Conservation (phyloP, 2,329 filamentous ascomycete genomes). For the Ophioceras dolichostomum region DNA sequence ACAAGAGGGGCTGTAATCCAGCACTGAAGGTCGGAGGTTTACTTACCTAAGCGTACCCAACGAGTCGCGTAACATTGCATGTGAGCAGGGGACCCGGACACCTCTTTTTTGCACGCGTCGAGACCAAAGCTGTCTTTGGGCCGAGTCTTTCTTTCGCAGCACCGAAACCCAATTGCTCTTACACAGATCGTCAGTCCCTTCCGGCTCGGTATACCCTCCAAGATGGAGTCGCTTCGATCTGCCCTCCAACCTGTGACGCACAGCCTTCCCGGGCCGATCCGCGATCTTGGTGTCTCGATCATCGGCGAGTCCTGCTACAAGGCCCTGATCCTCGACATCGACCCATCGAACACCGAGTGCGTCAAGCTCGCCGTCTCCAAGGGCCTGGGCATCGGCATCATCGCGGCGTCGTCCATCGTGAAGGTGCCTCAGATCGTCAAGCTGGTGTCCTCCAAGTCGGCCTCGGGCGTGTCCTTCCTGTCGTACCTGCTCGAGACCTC, state of each 20-base stretch:
- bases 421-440: conserved; percentile 97
- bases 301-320: conserved; percentile 79
- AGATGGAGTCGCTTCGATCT: conserved; percentile 50
- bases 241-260: conserved; percentile 58
- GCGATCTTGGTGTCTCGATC: conserved; percentile 63
- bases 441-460: conserved; percentile 67
- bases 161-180: background rate
- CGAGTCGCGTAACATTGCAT: no score
- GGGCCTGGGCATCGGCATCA: conserved; percentile 84
- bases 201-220: no score
- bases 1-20: no score
- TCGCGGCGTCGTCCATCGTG: conserved; percentile 79
- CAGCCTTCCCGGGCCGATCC: conserved; percentile 62
- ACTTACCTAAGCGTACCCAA: no score
- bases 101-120: no score
- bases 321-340: conserved; percentile 72
- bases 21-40: no score
- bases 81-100: background rate
- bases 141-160: no score
- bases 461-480: conserved; percentile 76
- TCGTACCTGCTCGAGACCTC: conserved; percentile 87
- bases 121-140: no score
- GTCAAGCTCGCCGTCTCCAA: conserved; percentile 87
- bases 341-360: conserved; percentile 65
- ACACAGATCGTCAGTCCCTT: background rate